Base-by-base conservation (phyloP, 2,329 filamentous ascomycete species). In the Paracoccidioides brasiliensis region DNA sequence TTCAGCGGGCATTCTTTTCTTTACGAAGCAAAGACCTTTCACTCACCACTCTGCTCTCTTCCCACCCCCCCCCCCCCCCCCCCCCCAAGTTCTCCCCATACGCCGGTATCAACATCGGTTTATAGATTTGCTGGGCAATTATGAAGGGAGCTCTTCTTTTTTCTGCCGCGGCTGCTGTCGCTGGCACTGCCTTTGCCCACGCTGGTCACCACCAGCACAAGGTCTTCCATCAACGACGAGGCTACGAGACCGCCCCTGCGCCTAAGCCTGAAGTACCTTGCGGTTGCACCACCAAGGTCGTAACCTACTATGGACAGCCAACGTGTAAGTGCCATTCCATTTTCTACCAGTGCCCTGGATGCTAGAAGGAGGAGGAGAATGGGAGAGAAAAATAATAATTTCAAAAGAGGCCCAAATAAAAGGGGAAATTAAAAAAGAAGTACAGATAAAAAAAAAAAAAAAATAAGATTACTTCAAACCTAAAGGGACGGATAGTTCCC, bases 1-100 rank as follows among this genome's bases (percentile, higher is more conserved):
- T 89, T 90, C 76, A 90, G 86, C 86, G 86, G 86, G 81, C 84
- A 83, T 77, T 87, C 83, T 74, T 86, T 86, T 71, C 40, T 50
- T 35, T 15, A 53, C 51, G 51, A 53, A 33, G 38, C 38, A 28
- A 53, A 53, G 38, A 43, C 33, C 48, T 35, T 9, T 7, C 5
- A 35, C 35, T 28, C 32, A 8, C 14, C 33, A 8, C 6, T 30
- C 58, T 55, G 57, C 55, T 53, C 59, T 52, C 62, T 22, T 22
- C 48, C 15, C 14, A 22, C 48, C 35, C n/a, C 30, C 15, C 14
- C 33, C 15, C 6, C 7, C 6, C 58, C 55, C 58, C 55, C 54
- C 59, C 52, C 62, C 50, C 56, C 56, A 55, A 58, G 61, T 60
- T 56, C 58, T 61, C 22, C 28, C 15, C 40, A 40, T 48, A 55